Evolutionary conservation across 177 flowering plant species (phyloP).

Genomic region (Telopea speciosissima): DNA sequence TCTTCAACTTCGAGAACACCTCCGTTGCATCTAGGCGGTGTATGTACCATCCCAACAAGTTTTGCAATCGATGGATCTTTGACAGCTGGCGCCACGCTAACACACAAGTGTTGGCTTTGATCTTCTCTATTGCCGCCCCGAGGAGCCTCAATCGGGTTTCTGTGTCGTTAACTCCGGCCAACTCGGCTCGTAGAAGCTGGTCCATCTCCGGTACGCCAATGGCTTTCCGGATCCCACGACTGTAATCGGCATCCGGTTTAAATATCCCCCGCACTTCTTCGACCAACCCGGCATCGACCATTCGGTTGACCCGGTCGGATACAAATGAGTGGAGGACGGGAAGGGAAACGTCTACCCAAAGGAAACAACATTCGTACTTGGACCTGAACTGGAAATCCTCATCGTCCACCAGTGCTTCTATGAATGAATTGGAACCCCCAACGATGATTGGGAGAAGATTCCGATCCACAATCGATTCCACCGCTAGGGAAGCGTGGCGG

Average conservation of each 20-base stretch:
- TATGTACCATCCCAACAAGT: conserved; percentile 20
- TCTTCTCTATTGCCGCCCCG: conserved; percentile 35
- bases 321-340: conserved; percentile 41
- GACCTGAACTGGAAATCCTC: conserved; percentile 26
- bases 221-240: conserved; percentile 47
- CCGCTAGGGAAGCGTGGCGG: conserved; percentile 24
- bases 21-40: conserved; percentile 62
- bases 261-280: conserved; percentile 52
- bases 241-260: conserved; percentile 40
- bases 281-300: conserved; percentile 57
- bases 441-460: conserved; percentile 59
- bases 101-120: conserved; percentile 47
- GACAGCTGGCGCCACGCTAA: conserved; percentile 40
- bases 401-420: conserved; percentile 52
- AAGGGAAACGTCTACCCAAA: conserved; percentile 57
- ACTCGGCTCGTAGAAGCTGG: conserved; percentile 27
- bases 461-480: conserved; percentile 31
- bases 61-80: conserved; percentile 42
- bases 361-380: conserved; percentile 53
- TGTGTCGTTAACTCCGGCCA: neutral
- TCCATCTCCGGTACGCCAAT: conserved; percentile 82
- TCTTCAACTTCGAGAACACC: conserved; percentile 35
- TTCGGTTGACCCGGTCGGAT: conserved; percentile 40
- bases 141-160: conserved; percentile 22
- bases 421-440: conserved; percentile 78